Percentiles rank a stretch among this genome's conserved stretches.
These are phyloP conservation scores for Coprinopsis marcescibilis DNA, from an alignment of 768 basidiomycete genomes.

Conservation along the genomic window DNA sequence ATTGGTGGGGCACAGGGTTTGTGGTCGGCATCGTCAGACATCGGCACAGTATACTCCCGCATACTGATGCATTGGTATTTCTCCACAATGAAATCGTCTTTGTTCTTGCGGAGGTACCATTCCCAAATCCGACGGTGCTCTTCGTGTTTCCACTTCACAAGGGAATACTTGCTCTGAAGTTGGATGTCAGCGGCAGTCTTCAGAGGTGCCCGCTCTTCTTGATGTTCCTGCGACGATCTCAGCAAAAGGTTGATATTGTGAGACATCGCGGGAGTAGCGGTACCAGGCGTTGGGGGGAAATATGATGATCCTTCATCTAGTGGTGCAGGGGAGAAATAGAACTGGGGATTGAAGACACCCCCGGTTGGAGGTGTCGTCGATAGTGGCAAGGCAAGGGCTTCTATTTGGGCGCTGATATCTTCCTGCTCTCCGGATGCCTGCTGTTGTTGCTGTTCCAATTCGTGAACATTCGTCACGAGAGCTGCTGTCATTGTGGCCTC, in stretches of 20 bases:
- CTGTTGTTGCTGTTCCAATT: conserved; percentile 10
- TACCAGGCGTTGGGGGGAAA: conserved; percentile 22
- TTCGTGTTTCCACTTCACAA: conserved; percentile 74
- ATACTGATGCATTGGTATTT: conserved; percentile 88
- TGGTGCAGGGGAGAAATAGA: conserved; percentile 20
- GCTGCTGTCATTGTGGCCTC: conserved; percentile 37
- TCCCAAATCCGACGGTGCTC: conserved; percentile 91
- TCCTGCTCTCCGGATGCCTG: conserved; percentile 23
- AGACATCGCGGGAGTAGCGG: neutral
- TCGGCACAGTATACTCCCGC: conserved; percentile 75
- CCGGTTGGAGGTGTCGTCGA: conserved; percentile 40
- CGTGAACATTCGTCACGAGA: conserved; percentile 23
- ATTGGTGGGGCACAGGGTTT: conserved; percentile 75
- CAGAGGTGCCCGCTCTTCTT: conserved; percentile 29
- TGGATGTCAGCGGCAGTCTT: conserved; percentile 67
- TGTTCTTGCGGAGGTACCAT: conserved; percentile 87
- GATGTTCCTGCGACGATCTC: neutral
- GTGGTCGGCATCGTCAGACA: conserved; percentile 57
- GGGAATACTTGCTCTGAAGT: conserved; percentile 64
- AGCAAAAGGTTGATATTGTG: neutral
- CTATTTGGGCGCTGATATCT: conserved; percentile 67
- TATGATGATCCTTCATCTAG: conserved; percentile 27
- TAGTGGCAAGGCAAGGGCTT: conserved; percentile 37
- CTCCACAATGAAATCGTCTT: conserved; percentile 83
- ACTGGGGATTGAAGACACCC: neutral